These are phyloP conservation scores for Cruciata laevipes DNA, from an alignment of 257 asterid species.

Conservation along the genomic window DNA sequence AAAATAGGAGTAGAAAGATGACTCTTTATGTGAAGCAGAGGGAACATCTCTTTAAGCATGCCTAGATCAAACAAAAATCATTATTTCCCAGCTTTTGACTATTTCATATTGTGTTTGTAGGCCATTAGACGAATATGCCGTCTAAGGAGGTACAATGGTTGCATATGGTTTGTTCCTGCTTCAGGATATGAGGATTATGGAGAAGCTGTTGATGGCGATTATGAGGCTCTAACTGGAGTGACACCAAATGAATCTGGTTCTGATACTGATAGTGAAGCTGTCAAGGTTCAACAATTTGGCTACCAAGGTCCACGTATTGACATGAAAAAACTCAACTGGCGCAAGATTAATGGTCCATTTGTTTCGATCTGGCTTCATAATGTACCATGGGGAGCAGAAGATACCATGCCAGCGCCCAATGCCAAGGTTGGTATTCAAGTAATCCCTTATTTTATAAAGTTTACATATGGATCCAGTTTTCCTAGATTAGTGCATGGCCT, in stretches of 20 bases:
- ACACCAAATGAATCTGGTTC: conserved; percentile 23
- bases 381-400: conserved; percentile 95
- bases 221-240: conserved; percentile 24
- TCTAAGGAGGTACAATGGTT: conserved; percentile 77
- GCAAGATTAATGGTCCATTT: conserved; percentile 83
- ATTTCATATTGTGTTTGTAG: conserved; percentile 32
- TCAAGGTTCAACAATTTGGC: conserved; percentile 24
- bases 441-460: neutral
- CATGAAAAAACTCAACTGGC: conserved; percentile 57
- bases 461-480: neutral
- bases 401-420: conserved; percentile 88
- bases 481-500: too few species aligned
- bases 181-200: conserved; percentile 46
- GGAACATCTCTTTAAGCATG: neutral
- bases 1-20: neutral
- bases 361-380: conserved; percentile 95
- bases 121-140: conserved; percentile 61
- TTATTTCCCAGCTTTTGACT: neutral
- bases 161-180: conserved; percentile 72
- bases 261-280: conserved; percentile 21
- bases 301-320: conserved; percentile 66
- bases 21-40: neutral
- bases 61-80: neutral
- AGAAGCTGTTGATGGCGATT: conserved; percentile 47
- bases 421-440: conserved; percentile 57